phyloP scores from a whole-genome alignment of 257 asterid species.

The Penstemon barbatus region DNA sequence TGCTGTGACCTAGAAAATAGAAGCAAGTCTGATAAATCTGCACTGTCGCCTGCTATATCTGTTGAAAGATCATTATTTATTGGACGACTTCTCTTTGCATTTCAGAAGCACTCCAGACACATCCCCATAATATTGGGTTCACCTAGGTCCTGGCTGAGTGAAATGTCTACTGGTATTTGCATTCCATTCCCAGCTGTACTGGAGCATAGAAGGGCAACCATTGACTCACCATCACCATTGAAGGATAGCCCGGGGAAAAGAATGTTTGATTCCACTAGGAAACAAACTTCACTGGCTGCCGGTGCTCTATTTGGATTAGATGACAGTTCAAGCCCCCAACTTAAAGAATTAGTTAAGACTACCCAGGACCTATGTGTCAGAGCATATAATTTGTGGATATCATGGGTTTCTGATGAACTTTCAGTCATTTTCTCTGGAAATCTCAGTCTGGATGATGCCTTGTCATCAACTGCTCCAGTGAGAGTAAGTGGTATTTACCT shows the following conservation, averaged over 20 bases:
- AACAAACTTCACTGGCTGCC: conserved; percentile 62
- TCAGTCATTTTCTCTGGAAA: conserved; percentile 55
- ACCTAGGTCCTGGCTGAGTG: conserved; percentile 87
- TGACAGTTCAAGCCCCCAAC: conserved; percentile 80
- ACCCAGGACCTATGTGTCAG: conserved; percentile 75
- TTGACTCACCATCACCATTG: conserved; percentile 49
- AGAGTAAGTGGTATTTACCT: conserved; percentile 57
- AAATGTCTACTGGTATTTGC: conserved; percentile 40
- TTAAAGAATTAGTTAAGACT: conserved; percentile 69
- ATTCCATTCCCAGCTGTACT: conserved; percentile 40
- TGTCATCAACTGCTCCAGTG: conserved; percentile 71
- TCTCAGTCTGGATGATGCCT: conserved; percentile 75
- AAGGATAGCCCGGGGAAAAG: conserved; percentile 64
- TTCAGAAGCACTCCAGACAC: conserved; percentile 92
- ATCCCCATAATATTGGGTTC: conserved; percentile 91
- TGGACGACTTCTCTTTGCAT: conserved; percentile 90
- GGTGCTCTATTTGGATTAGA: conserved; percentile 77
- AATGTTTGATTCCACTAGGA: conserved; percentile 61
- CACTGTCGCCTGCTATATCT: conserved; percentile 57
- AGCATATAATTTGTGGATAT: conserved; percentile 91
- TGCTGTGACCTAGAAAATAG: conserved; percentile 49
- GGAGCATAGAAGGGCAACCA: conserved; percentile 44
- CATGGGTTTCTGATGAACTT: conserved; percentile 85
- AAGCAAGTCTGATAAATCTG: conserved; percentile 43
- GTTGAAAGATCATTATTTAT: conserved; percentile 87